A percentile compares a stretch with the other conserved stretches of the same genome.
Conservation (phyloP, 805 yeast species). For the Wickerhamomyces xylosicus region DNA sequence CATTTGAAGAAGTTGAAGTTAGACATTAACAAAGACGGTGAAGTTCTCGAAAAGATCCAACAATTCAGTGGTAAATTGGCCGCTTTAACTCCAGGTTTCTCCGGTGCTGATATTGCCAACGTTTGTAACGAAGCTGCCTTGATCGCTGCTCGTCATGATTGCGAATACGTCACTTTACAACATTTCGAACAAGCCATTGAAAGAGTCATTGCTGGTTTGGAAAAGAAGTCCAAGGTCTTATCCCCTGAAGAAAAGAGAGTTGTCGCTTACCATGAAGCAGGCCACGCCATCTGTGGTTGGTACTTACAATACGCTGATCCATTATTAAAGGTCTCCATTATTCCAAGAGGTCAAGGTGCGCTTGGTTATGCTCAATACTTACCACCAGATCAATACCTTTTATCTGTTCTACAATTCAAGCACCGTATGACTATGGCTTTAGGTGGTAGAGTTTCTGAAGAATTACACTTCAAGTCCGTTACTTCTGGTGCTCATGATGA, state of each 20-base stretch:
- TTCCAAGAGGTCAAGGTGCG: slow-evolving; percentile 92
- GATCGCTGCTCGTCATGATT: slow-evolving; percentile 77
- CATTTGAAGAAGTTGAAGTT: slow-evolving; percentile 57
- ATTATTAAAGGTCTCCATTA: slow-evolving; percentile 81
- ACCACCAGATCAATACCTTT: slow-evolving; percentile 80
- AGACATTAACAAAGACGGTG: slow-evolving; percentile 27
- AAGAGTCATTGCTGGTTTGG: slow-evolving; percentile 91
- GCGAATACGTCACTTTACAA: slow-evolving; percentile 44
- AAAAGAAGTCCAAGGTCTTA: slow-evolving; percentile 70
- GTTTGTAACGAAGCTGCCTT: slow-evolving; percentile 92
- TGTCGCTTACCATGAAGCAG: slow-evolving; percentile 94
- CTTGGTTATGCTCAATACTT: slow-evolving; percentile 93
- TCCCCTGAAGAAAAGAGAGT: slow-evolving; percentile 73
- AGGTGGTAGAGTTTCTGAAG: slow-evolving; percentile 91
- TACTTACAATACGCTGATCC: slow-evolving; percentile 83
- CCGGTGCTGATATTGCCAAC: slow-evolving; percentile 95
- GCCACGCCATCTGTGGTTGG: slow-evolving; percentile 97
- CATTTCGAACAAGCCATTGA: slow-evolving; percentile 93
- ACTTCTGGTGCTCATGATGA: slow-evolving; percentile 92
- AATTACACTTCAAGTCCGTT: slow-evolving; percentile 74
- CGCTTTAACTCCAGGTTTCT: slow-evolving; percentile 88
- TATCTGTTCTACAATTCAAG: slow-evolving; percentile 62
- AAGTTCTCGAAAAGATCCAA: slow-evolving; percentile 35
- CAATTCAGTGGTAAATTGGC: slow-evolving; percentile 75
- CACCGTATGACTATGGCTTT: slow-evolving; percentile 91